Base-by-base conservation (phyloP, 768 basidiomycete species). In the Naganishia antarctica region DNA sequence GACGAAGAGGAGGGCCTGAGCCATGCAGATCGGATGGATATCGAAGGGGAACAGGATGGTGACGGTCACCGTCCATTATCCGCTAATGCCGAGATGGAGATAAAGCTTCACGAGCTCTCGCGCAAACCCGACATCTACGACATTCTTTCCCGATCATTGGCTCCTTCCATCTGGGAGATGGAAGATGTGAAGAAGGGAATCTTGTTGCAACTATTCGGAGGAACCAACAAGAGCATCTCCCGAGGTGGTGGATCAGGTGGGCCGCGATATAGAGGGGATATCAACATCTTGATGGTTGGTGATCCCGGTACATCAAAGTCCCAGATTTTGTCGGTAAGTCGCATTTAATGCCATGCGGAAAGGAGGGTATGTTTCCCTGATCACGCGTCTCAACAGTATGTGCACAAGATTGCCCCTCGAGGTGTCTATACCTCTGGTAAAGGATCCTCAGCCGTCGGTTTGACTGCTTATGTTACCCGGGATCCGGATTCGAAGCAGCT, bases 181-280 rank as follows among this genome's bases (percentile, higher is more conserved):
- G 93, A 98, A 26, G 96, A 99, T 74, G 91, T 98, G 65, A 99
- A 99, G 81, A 97, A 98, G 81, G 96, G 96, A 0, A 96, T 98
- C 60, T 75, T 99, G 64, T 80, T 99, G 32, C 94, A 98, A 77
- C 79, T 99, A 26, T 98, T 99, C 78, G 96, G 96, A 3, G 96
- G 96, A 0, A 97, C 96, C 37, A 98, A 97, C 78, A 99, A 99
- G 81, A 91, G 82, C 71, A 89, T 98, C 68, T 84, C 89, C 1
- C 82, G 86, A 61, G 96, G 96, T 59, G 93, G 94, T 11, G 94
- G 94, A 4, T 91, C 87, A 1, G 94, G 94, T 2, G 96, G 96
- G 0, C 94, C 96, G 6, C 82, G 94, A 74, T 99, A 96, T 75
- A 84, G 96, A 70, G 96, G 96, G 0, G 96, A 99, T 76, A 96